These are phyloP conservation scores for Arthrobotrys sphaeroides DNA, from an alignment of 2,329 filamentous ascomycete genomes.

Conservation along the genomic window DNA sequence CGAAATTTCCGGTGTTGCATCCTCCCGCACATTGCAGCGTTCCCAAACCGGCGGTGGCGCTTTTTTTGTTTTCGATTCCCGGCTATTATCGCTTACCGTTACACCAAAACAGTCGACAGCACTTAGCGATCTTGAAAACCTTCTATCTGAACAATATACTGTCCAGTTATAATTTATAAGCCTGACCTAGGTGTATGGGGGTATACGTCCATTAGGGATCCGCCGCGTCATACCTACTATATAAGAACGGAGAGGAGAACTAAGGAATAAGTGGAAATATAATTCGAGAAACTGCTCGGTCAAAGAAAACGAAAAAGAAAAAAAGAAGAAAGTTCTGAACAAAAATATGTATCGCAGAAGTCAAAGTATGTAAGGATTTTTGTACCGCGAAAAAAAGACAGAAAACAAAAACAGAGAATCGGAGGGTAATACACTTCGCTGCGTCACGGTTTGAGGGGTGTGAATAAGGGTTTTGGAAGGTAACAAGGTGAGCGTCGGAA, in stretches of 20 bases:
- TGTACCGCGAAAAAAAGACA: neutral
- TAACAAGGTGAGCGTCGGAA: neutral
- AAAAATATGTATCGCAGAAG: conserved; percentile 32
- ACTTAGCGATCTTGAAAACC: too few species aligned
- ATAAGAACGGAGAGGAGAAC: neutral
- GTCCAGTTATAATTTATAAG: too few species aligned
- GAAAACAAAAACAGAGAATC: neutral
- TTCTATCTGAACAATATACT: too few species aligned
- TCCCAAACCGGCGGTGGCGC: conserved; percentile 31
- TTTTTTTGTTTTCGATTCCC: neutral
- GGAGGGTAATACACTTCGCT: neutral
- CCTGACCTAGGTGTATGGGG: too few species aligned
- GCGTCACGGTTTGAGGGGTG: neutral
- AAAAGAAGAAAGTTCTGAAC: neutral
- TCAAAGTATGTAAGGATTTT: neutral
- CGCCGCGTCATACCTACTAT: too few species aligned
- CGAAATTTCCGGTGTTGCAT: conserved; percentile 53
- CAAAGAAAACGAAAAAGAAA: too few species aligned
- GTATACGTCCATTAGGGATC: too few species aligned
- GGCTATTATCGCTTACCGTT: conserved; percentile 8
- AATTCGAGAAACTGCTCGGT: neutral
- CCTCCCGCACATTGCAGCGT: conserved; percentile 33
- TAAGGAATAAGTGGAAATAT: neutral
- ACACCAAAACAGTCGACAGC: conserved; percentile 14
- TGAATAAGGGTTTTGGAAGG: neutral